Percentiles rank a stretch among this genome's conserved stretches.
Conservation (phyloP, 768 basidiomycete species). For the Amanita thiersii region DNA sequence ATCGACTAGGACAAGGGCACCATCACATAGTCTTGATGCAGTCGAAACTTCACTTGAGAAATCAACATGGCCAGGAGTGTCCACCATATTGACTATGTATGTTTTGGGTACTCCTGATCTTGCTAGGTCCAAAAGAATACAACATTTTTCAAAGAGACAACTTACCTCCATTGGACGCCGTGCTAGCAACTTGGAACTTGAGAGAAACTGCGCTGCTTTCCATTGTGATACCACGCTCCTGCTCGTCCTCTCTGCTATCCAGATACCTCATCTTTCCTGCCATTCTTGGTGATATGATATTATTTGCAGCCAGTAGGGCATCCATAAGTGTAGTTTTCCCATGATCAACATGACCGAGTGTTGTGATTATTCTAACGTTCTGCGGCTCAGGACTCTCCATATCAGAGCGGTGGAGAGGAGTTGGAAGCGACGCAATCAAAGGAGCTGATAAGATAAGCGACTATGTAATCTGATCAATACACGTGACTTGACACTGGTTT, state of each 20-base stretch:
- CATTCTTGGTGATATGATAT: conserved; percentile 91
- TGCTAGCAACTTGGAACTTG: conserved; percentile 74
- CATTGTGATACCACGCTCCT: conserved; percentile 98
- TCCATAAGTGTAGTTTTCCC: conserved; percentile 97
- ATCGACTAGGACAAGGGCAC: conserved; percentile 91
- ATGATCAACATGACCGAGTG: conserved; percentile 89
- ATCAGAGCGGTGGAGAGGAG: not conserved
- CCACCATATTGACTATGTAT: conserved; percentile 91
- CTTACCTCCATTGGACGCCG: conserved; percentile 48
- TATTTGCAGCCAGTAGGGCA: conserved; percentile 90
- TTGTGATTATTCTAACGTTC: conserved; percentile 73
- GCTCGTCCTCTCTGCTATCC: conserved; percentile 94
- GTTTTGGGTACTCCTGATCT: conserved; percentile 51
- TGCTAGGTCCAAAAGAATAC: conserved; percentile 12
- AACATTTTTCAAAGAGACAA: conserved; percentile 10
- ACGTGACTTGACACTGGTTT: conserved; percentile 28
- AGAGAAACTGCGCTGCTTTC: conserved; percentile 93
- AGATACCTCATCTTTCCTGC: conserved; percentile 95
- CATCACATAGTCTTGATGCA: conserved; percentile 89
- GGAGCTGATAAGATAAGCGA: conserved; percentile 3
- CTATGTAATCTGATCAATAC: not conserved
- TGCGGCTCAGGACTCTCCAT: conserved; percentile 31
- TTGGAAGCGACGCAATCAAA: not conserved
- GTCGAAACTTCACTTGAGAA: conserved; percentile 97
- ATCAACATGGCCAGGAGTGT: conserved; percentile 98